Conservation (phyloP, 176 grass and related monocot species). For the Tuctoria greenei region DNA sequence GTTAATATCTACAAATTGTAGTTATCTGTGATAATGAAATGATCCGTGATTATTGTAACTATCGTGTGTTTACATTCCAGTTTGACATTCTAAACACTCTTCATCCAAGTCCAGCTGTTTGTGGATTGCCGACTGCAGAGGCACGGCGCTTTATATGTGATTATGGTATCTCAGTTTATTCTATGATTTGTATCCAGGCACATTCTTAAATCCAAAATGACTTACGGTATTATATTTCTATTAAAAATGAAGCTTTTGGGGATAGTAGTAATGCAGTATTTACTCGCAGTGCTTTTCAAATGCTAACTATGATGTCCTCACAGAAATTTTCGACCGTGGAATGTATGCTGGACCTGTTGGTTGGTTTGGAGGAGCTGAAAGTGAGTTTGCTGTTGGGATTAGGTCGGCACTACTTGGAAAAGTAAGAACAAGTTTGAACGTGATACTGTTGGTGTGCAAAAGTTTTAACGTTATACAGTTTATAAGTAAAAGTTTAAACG, state of each 20-base stretch:
- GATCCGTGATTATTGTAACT: background rate
- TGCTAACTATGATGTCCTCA: background rate
- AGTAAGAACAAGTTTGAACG: conserved; percentile 37
- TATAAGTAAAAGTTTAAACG: background rate
- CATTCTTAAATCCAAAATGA: background rate
- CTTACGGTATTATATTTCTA: background rate
- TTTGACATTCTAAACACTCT: conserved; percentile 91
- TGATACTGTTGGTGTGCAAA: background rate
- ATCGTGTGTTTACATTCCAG: conserved; percentile 42
- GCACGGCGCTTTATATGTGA: conserved; percentile 75
- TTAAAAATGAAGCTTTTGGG: background rate
- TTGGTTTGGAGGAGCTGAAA: conserved; percentile 95
- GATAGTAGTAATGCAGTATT: background rate
- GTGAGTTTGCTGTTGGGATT: conserved; percentile 96
- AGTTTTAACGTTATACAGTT: background rate
- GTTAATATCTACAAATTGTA: background rate
- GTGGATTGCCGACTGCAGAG: conserved; percentile 84
- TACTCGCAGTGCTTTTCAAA: background rate
- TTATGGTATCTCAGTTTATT: conserved; percentile 53
- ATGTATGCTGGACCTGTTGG: conserved; percentile 95
- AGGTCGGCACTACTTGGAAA: conserved; percentile 85
- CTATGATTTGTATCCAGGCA: background rate
- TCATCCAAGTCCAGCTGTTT: conserved; percentile 95
- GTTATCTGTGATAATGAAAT: background rate
- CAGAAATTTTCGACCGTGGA: conserved; percentile 94